A percentile compares a stretch with the other conserved stretches of the same genome.
Evolutionary conservation across 106 monocot genomes (phyloP).

Genomic region (Acanthochlamys bracteata): DNA sequence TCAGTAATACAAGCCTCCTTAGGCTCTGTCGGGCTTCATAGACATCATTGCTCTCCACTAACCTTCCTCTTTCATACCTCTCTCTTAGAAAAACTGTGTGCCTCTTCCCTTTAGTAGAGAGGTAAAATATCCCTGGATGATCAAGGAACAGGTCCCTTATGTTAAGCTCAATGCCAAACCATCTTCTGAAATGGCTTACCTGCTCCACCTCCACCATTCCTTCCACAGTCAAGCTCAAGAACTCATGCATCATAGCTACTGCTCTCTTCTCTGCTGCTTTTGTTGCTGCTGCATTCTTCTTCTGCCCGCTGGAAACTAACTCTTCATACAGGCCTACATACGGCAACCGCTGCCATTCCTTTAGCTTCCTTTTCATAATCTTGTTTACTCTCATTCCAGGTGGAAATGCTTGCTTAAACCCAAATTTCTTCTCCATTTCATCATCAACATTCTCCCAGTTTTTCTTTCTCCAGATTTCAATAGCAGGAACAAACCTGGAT

Average conservation of each 20-base stretch:
- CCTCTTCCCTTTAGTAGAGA: slow-evolving; percentile 66
- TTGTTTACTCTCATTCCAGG: slow-evolving; percentile 75
- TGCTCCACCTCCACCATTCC: slow-evolving; percentile 96
- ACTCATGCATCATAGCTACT: slow-evolving; percentile 79
- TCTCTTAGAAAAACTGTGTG: slow-evolving; percentile 93
- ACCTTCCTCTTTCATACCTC: slow-evolving; percentile 52
- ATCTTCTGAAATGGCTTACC: slow-evolving; percentile 84
- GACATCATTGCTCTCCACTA: slow-evolving; percentile 62
- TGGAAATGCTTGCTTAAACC: slow-evolving; percentile 69
- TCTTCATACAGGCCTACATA: slow-evolving; percentile 58
- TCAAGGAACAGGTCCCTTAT: slow-evolving; percentile 80
- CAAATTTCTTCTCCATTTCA: slow-evolving; percentile 28
- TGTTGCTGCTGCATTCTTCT: slow-evolving; percentile 7
- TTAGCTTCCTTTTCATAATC: slow-evolving; percentile 41
- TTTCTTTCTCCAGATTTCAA: slow-evolving; percentile 43
- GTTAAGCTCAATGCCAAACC: slow-evolving; percentile 73
- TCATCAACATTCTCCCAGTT: not conserved
- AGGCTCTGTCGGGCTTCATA: slow-evolving; percentile 67
- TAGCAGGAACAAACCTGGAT: slow-evolving; percentile 13
- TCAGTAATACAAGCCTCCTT: slow-evolving; percentile 51
- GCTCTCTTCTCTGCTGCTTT: slow-evolving; percentile 88
- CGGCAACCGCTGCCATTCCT: slow-evolving; percentile 79
- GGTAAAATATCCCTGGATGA: slow-evolving; percentile 91
- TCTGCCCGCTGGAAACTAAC: not conserved
- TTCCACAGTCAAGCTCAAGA: slow-evolving; percentile 90